Conservation (phyloP, 108 stramenopile species). For the Nitzschia sp. region DNA sequence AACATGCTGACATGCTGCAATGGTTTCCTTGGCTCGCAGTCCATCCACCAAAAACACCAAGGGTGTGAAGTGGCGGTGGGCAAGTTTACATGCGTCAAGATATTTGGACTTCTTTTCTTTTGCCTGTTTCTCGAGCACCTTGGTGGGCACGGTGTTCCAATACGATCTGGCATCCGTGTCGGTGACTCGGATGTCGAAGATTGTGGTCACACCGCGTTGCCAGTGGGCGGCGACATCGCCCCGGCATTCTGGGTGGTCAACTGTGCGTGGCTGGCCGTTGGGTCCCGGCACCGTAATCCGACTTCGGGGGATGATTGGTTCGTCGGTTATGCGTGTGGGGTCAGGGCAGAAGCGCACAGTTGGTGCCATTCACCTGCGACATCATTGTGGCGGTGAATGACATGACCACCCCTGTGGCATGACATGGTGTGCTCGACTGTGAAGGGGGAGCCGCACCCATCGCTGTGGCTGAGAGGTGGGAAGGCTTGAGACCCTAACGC, state of each 20-base stretch:
- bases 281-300: not conserved
- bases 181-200: slow-evolving; percentile 43
- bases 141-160: slow-evolving; percentile 19
- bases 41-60: slow-evolving; percentile 45
- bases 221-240: slow-evolving; percentile 33
- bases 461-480: slow-evolving; percentile 1
- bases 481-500: slow-evolving; percentile 14
- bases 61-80: slow-evolving; percentile 32
- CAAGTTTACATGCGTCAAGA: slow-evolving; percentile 17
- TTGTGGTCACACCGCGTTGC: slow-evolving; percentile 15
- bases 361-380: slow-evolving; percentile 15
- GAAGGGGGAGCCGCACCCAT: no score
- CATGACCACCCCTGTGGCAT: slow-evolving; percentile 31
- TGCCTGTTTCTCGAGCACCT: no score
- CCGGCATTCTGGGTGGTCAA: slow-evolving; percentile 18
- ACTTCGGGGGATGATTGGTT: slow-evolving; percentile 33
- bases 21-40: no score
- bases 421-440: slow-evolving; percentile 27
- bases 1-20: slow-evolving; percentile 12
- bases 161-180: slow-evolving; percentile 35
- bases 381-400: slow-evolving; percentile 29
- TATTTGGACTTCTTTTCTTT: slow-evolving; percentile 40
- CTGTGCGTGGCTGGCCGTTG: not conserved
- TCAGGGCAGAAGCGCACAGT: slow-evolving; percentile 3
- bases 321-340: slow-evolving; percentile 16